Conservation (phyloP, 257 asterid species). For the Cruciata laevipes region DNA sequence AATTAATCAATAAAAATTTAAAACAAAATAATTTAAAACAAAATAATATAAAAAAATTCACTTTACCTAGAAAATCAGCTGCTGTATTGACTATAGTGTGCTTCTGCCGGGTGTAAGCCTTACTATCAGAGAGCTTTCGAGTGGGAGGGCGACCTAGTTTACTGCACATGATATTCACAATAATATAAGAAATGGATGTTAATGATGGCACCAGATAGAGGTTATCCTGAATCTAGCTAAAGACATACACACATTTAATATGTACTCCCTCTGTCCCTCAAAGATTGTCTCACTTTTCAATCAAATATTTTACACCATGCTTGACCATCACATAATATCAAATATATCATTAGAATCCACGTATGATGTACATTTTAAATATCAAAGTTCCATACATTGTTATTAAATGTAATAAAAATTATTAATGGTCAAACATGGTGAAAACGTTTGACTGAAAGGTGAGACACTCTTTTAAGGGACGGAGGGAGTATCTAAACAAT, state of each 20-base stretch:
- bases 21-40: slow-evolving; percentile 10
- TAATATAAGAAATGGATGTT: slow-evolving; percentile 15
- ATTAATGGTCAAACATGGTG: too few relatives aligned
- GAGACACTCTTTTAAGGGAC: too few relatives aligned
- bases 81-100: slow-evolving; percentile 44
- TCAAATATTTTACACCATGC: too few relatives aligned
- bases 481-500: background rate
- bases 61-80: slow-evolving; percentile 72
- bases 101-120: slow-evolving; percentile 71
- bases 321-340: too few relatives aligned
- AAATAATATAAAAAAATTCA: background rate
- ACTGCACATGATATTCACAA: slow-evolving; percentile 42
- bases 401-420: too few relatives aligned
- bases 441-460: too few relatives aligned
- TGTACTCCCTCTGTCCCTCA: too few relatives aligned
- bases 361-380: too few relatives aligned
- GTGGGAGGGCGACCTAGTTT: slow-evolving; percentile 76
- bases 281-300: too few relatives aligned
- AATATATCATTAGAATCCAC: too few relatives aligned
- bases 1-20: slow-evolving; percentile 10
- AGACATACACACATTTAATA: background rate
- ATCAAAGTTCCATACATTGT: too few relatives aligned
- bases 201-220: background rate
- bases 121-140: slow-evolving; percentile 84
- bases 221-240: background rate